Evolutionary conservation across 2,329 filamentous ascomycete genomes (phyloP).

Genomic region (Fusarium sp.): DNA sequence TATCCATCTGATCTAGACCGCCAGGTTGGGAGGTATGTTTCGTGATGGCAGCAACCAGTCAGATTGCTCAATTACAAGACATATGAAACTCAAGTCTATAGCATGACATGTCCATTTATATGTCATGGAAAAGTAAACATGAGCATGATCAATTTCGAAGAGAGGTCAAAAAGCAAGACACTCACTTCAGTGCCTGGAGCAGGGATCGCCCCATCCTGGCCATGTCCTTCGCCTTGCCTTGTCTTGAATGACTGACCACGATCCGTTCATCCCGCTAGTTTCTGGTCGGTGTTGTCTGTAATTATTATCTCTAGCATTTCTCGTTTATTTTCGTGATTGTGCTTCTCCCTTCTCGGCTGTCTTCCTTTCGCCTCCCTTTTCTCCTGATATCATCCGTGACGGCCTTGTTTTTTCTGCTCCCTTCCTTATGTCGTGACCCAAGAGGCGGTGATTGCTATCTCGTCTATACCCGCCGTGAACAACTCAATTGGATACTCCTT

Average conservation of each 20-base stretch:
- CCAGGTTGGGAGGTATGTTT: slow-evolving; percentile 21
- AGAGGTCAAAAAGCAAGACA: slow-evolving; percentile 1
- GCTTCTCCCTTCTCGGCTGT: slow-evolving; percentile 11
- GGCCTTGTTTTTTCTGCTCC: not conserved
- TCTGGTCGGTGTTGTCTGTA: not conserved
- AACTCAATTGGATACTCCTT: not conserved
- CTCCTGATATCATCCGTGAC: slow-evolving; percentile 18
- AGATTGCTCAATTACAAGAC: slow-evolving; percentile 25
- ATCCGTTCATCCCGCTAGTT: slow-evolving; percentile 35
- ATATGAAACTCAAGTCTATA: slow-evolving; percentile 10
- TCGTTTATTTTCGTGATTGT: slow-evolving; percentile 23
- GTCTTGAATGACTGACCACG: slow-evolving; percentile 13
- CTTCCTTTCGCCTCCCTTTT: slow-evolving; percentile 9
- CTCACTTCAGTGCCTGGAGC: not conserved
- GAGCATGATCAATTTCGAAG: slow-evolving; percentile 3
- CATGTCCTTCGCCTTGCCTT: slow-evolving; percentile 10
- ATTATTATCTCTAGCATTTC: slow-evolving; percentile 21
- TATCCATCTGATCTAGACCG: slow-evolving; percentile 17
- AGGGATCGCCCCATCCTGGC: slow-evolving; percentile 19
- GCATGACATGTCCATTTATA: slow-evolving; percentile 3
- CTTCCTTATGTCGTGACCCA: not conserved
- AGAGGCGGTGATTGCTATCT: slow-evolving; percentile 11
- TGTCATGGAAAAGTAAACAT: not conserved
- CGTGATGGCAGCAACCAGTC: slow-evolving; percentile 12
- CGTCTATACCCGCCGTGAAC: not conserved